Base-by-base conservation (phyloP, 2,329 filamentous ascomycete genomes). In the Uncinocarpus reesii region DNA sequence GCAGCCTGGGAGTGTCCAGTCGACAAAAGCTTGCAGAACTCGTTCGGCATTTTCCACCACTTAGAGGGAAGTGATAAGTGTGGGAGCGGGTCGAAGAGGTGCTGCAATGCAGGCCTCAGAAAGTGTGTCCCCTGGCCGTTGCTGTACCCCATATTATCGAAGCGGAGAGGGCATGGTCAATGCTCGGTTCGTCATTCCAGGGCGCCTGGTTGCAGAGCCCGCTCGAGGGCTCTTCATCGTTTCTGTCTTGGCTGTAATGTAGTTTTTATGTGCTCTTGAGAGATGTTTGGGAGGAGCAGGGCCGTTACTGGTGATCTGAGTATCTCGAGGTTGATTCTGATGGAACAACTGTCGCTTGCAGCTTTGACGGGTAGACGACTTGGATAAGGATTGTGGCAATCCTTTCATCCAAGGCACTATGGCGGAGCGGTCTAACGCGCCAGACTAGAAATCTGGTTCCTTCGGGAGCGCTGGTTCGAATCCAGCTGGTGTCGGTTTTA, bases 401-500 rank as follows among this genome's bases (percentile, higher is more conserved):
- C n/a, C n/a, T n/a, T n/a, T n/a, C n/a, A 35, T 4, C 16, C 28
- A 43, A 35, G 42, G 42, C 42, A 44, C 42, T 35, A 15, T 35
- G 42, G 42, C 42, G 42, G 42, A 44, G 42, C 42, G 42, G 42
- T 44, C 42, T 44, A 44, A 44, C 42, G 42, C 42, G 28, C 42
- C 28, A 44, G 29, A 44, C 42, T 44, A 44, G 36, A 44, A 44
- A 44, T 44, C 42, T 44, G 31, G 31, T 44, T 44, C 42, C 42
- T 44, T 44, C 42, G 42, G 29, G 42, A 35, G 31, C 31, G 42
- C 29, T 44, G 29, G 36, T 40, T 44, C 29, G 42, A 44, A 44
- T 44, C 42, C 42, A 35, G 42, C 42, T 15, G 42, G 42, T 44
- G 42, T 35, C 42, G 42, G n/a, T 23, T 1, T 24, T 35, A 6